Conservation (phyloP, 2,329 filamentous ascomycete genomes). For the Curvularia sp. region DNA sequence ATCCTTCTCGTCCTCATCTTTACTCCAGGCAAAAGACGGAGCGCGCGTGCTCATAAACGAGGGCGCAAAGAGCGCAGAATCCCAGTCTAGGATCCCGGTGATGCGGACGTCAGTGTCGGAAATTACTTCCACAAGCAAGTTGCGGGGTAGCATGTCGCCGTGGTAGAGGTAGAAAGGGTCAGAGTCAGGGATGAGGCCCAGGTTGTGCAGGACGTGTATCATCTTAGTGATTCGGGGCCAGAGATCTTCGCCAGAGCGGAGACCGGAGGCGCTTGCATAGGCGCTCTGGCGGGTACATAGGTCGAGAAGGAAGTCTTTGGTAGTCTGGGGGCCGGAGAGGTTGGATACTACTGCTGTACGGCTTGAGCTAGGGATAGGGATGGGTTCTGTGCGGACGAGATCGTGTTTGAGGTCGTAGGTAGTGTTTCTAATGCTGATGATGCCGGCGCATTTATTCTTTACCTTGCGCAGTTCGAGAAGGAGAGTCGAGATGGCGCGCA, state of each 20-base stretch:
- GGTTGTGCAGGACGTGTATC: neutral
- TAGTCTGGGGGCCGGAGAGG: neutral
- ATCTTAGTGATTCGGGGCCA: neutral
- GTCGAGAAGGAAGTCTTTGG: neutral
- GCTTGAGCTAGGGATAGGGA: neutral
- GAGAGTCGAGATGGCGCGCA: neutral
- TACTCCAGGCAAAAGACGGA: neutral
- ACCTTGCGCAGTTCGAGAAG: neutral
- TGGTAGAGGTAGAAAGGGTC: neutral
- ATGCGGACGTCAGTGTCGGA: neutral
- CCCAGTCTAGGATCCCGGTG: neutral
- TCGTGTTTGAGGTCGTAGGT: neutral
- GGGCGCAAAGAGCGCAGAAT: neutral
- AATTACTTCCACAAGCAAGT: neutral
- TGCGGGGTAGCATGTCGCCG: neutral
- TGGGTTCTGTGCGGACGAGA: neutral
- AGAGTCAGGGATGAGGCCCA: neutral
- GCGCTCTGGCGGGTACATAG: neutral
- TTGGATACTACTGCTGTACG: neutral
- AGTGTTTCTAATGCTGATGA: neutral
- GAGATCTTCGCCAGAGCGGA: neutral
- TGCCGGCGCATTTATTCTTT: neutral
- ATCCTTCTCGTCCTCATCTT: neutral
- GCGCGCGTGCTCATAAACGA: neutral
- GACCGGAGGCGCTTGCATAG: neutral